Evolutionary conservation across 2,329 filamentous ascomycete species (phyloP).

Genomic region (Torrubiellomyces zombiae): DNA sequence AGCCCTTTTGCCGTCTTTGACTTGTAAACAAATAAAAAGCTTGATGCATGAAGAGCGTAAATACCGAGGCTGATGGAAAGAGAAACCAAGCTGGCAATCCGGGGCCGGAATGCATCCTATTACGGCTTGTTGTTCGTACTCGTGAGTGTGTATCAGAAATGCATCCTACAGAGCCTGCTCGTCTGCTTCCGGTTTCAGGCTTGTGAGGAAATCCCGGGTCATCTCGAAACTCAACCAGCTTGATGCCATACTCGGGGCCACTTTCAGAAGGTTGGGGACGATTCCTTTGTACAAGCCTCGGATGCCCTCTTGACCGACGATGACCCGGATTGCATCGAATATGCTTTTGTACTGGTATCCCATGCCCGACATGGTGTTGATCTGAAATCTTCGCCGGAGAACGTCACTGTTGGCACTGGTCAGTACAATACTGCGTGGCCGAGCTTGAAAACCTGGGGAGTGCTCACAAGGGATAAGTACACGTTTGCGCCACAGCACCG

Average conservation of each 20-base stretch:
- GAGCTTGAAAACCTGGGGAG: neutral
- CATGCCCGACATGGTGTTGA: constrained; percentile 98
- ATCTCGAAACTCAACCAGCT: constrained; percentile 97
- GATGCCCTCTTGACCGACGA: constrained; percentile 68
- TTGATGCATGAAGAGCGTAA: too few relatives aligned
- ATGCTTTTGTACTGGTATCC: constrained; percentile 90
- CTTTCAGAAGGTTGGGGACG: constrained; percentile 86
- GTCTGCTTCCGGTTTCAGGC: constrained; percentile 30
- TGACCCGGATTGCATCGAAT: constrained; percentile 64
- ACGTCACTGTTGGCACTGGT: constrained; percentile 49
- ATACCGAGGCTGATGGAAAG: too few relatives aligned
- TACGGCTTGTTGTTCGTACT: too few relatives aligned
- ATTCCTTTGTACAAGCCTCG: constrained; percentile 90
- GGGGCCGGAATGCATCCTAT: too few relatives aligned
- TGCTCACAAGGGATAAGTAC: constrained; percentile 91
- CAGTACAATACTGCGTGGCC: constrained; percentile 4
- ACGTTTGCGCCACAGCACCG: constrained; percentile 92
- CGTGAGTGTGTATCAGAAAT: too few relatives aligned
- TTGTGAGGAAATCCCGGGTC: constrained; percentile 70
- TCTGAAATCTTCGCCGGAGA: constrained; percentile 82
- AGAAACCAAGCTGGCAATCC: constrained; percentile 1
- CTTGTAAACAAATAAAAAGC: too few relatives aligned
- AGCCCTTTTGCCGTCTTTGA: too few relatives aligned
- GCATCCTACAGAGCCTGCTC: constrained; percentile 11
- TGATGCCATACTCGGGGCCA: constrained; percentile 95